These are phyloP conservation scores for Fusarium sarcochroum DNA, from an alignment of 2,329 filamentous ascomycete genomes.

Conservation along the genomic window DNA sequence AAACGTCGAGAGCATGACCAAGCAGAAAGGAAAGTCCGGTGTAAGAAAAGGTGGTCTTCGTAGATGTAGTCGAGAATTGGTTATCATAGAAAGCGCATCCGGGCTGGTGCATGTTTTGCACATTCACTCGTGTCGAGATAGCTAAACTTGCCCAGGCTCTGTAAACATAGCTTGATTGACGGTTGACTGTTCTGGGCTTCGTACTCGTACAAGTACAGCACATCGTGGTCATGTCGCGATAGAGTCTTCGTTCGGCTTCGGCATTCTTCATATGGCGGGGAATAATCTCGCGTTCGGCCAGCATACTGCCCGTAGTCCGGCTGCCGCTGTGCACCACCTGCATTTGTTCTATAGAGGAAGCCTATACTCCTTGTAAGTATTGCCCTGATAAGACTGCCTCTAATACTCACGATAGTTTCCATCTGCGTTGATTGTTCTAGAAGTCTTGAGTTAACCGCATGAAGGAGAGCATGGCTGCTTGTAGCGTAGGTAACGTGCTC, in stretches of 20 bases:
- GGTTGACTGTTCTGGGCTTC: too few relatives aligned
- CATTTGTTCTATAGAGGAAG: too few relatives aligned
- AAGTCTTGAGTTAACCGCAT: too few relatives aligned
- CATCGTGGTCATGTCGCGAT: fast-evolving
- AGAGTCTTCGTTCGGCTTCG: not conserved
- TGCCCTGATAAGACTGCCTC: too few relatives aligned
- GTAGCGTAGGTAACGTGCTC: not conserved
- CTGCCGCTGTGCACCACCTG: too few relatives aligned
- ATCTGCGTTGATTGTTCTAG: too few relatives aligned
- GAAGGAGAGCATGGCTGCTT: not conserved
- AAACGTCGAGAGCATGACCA: fast-evolving
- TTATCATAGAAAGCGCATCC: not conserved
- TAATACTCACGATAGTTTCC: too few relatives aligned
- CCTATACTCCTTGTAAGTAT: too few relatives aligned
- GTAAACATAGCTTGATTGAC: not conserved
- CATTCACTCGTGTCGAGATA: not conserved
- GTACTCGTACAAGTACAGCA: not conserved
- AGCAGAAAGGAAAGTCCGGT: not conserved
- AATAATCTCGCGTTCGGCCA: not conserved
- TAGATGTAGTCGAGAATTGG: not conserved
- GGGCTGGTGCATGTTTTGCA: not conserved
- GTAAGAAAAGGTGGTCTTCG: not conserved
- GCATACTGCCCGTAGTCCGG: too few relatives aligned
- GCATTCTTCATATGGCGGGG: not conserved
- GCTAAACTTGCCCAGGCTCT: not conserved